phyloP scores from a whole-genome alignment of 2,329 filamentous ascomycete genomes.

The Clarireedia paspali region DNA sequence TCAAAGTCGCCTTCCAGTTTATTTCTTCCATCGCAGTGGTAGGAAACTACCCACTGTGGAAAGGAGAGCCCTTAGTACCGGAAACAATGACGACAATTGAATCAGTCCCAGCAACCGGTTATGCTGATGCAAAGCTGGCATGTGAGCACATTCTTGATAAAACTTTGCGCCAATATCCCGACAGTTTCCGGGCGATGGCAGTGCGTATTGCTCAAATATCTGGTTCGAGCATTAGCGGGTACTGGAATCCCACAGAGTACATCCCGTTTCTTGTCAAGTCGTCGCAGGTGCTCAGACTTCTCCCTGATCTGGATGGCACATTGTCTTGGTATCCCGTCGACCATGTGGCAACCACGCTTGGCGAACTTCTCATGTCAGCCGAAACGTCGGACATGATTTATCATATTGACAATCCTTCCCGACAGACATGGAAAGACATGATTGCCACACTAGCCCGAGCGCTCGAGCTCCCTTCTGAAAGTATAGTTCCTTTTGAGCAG shows the following conservation, averaged over 20 bases:
- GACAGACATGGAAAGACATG: background rate
- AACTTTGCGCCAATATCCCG: constrained; percentile 37
- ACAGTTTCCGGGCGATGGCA: constrained; percentile 35
- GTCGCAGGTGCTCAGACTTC: constrained; percentile 35
- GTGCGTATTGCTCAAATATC: constrained; percentile 46
- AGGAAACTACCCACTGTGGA: constrained; percentile 28
- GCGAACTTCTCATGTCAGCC: background rate
- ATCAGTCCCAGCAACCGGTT: constrained; percentile 38
- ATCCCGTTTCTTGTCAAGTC: constrained; percentile 43
- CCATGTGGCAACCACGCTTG: background rate
- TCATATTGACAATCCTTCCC: background rate
- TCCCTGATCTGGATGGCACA: constrained; percentile 36
- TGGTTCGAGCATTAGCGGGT: constrained; percentile 40
- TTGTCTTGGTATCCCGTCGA: background rate
- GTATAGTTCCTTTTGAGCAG: background rate
- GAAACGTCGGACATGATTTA: background rate
- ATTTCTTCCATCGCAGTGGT: constrained; percentile 36
- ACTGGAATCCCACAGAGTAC: constrained; percentile 48
- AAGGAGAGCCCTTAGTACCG: constrained; percentile 30
- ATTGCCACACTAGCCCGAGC: background rate
- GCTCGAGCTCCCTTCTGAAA: background rate
- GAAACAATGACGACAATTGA: constrained; percentile 36
- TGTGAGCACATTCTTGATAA: constrained; percentile 43
- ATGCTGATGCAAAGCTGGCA: constrained; percentile 44
- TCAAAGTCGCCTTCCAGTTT: constrained; percentile 32